Evolutionary conservation across 805 yeast genomes (phyloP), one percentile per base, ranked within the genome.

Genomic region (Starmerella gropengiesseri): DNA sequence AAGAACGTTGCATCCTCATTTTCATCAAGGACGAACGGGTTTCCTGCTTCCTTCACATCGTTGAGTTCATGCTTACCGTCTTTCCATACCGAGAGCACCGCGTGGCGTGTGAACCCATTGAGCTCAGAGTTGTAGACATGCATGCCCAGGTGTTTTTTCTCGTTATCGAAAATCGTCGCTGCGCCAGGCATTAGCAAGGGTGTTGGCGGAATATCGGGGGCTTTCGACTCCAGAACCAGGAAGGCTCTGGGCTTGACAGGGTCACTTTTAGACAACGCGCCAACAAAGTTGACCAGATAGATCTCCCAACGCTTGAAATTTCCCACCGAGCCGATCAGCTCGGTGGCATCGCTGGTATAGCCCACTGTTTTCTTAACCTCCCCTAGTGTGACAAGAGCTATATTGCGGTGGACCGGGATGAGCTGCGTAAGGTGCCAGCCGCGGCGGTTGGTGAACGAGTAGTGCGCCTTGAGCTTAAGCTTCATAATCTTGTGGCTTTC

Each of bases 401-500:
- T 34, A 29, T 33, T 40, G 16, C 46, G 41, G 31, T 37, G 44
- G 9, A 43, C 20, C 4, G 43, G 38, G 8, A 6, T 4, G 21
- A 45, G 19, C 7, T 31, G 34, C 5, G 16, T 7, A 3, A 45
- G n/a, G 9, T 35, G 27, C 51, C 51, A 48, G 6, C 35, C 27
- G 6, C 17, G 35, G 13, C 18, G 32, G 7, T 22, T 18, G 14
- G 29, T 37, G 29, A 49, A 47, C 19, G 13, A n/a, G 34, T 22
- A 36, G 11, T 8, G 26, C 3, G 50, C 50, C 28, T 44, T 47
- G 2, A 34, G 27, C 16, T 36, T 40, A 12, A 44, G 27, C 18
- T 36, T 36, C 13, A 27, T 8, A n/a, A 27, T 41, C 7, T 37
- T 14, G 23, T 49, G 47, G 38, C 52, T 49, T 29, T 49, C 52